Base-by-base conservation (phyloP, 2,329 filamentous ascomycete genomes). In the Thermochaetoides dissita region DNA sequence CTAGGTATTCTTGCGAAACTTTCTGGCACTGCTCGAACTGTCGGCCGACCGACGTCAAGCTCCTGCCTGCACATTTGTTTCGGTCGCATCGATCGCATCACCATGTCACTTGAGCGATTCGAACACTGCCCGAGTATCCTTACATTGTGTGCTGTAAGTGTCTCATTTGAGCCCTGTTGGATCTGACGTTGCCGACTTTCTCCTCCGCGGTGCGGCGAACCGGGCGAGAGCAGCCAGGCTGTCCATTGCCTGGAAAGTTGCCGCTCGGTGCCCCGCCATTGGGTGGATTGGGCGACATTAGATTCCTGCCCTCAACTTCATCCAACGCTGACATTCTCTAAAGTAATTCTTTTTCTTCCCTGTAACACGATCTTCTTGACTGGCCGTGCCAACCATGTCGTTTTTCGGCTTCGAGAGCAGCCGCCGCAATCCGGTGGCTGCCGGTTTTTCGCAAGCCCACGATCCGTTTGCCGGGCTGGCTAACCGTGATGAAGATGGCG, bases 381-480 rank as follows among this genome's bases (percentile, higher is more conserved):
- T 31, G 8, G 7, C 29, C 9, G 7, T 35, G 12, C 37, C 30
- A 54, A 62, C 50, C 52, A 91, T 94, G 88, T 88, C 87, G 31
- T 94, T 94, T 70, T 94, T 94, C 64, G 84, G 85, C 52, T 88
- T 93, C 63, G 81, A 93, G 59, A 70, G 81, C 44, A 72, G 71
- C 49, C 73, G 74, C 52, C 82, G 87, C 58, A 77, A 83, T 53
- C 64, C 69, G 53, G 68, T 72, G 42, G 81, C 79, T 33, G 76
- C 82, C 41, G 86, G 87, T 57, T 96, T 96, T 64, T 80, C 86
- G 54, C 81, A 87, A 59, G 63, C 72, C 46, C 74, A 83, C 53
- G 87, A 98, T 63, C 86, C 89, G 34, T 96, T 96, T 62, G 86
- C 84, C 50, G 80, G 83, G 45, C 75, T 95, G 44, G 79, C 83